phyloP scores from a whole-genome alignment of 805 yeast genomes.

The Sungouiella thailandica region DNA sequence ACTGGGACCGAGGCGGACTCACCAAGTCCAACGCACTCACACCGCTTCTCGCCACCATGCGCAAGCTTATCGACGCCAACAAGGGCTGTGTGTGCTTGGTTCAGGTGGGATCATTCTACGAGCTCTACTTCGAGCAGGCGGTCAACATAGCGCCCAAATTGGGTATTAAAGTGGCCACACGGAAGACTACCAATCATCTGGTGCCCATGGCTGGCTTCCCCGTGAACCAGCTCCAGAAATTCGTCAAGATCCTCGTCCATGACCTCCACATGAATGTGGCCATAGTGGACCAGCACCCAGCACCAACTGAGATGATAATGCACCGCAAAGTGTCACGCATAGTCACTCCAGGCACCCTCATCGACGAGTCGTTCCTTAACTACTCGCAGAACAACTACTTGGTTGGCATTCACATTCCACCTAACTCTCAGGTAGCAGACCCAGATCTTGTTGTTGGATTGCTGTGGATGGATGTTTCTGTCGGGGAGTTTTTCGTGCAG shows the following conservation, averaged over 20 bases:
- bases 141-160: constrained; percentile 62
- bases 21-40: constrained; percentile 26
- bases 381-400: constrained; percentile 67
- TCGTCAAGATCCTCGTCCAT: constrained; percentile 67
- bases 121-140: constrained; percentile 87
- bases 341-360: constrained; percentile 87
- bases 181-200: constrained; percentile 36
- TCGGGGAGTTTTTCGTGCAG: constrained; percentile 74
- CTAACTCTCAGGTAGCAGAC: constrained; percentile 34
- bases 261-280: constrained; percentile 71
- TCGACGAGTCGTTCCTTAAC: constrained; percentile 81
- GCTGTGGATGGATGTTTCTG: constrained; percentile 84
- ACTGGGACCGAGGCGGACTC: constrained; percentile 40
- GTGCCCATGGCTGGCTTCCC: constrained; percentile 95
- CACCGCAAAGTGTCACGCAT: constrained; percentile 72
- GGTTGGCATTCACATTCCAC: constrained; percentile 60
- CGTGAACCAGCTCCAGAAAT: constrained; percentile 59
- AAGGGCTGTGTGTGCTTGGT: constrained; percentile 44
- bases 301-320: constrained; percentile 31
- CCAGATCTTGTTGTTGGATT: constrained; percentile 55
- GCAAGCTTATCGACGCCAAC: constrained; percentile 28
- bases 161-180: constrained; percentile 65
- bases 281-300: constrained; percentile 62
- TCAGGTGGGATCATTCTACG: constrained; percentile 86
- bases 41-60: constrained; percentile 31